A percentile compares a stretch with the other conserved stretches of the same genome.
Conservation (phyloP, 192 early-diverging fungal genomes). For the Phycomyces blakesleeanus region DNA sequence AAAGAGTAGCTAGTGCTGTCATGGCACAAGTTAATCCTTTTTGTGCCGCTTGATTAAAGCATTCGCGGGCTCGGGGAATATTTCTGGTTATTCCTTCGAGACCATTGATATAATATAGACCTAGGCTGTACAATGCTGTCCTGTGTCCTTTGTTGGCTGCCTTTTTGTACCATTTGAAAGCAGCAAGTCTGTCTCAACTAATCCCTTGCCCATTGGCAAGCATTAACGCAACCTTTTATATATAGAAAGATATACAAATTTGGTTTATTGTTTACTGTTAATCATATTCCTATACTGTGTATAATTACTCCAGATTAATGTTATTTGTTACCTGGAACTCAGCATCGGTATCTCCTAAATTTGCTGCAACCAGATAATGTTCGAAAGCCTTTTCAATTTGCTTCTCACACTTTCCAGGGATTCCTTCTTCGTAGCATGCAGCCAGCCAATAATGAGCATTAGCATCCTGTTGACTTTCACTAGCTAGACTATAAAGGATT, state of each 20-base stretch:
- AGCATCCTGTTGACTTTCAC: constrained; percentile 8
- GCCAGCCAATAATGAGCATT: constrained; percentile 33
- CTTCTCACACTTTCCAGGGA: constrained; percentile 13
- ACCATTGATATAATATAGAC: constrained; percentile 34
- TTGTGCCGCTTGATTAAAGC: constrained; percentile 29
- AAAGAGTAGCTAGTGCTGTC: constrained; percentile 23
- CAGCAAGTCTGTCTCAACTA: constrained; percentile 18
- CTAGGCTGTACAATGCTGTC: constrained; percentile 28
- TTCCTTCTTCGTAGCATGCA: constrained; percentile 35
- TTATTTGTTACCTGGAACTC: constrained; percentile 25
- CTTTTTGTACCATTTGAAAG: constrained; percentile 40
- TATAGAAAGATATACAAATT: constrained; percentile 3
- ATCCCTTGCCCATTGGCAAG: constrained; percentile 35
- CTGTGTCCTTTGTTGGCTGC: constrained; percentile 28
- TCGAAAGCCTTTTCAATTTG: constrained; percentile 31
- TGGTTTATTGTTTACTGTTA: background rate
- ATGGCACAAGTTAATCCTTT: constrained; percentile 20
- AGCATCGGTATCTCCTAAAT: constrained; percentile 26
- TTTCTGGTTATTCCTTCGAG: constrained; percentile 13
- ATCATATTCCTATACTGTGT: background rate
- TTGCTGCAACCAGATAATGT: constrained; percentile 25
- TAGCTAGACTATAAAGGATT: constrained; percentile 7
- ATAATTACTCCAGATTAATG: background rate
- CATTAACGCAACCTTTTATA: constrained; percentile 35
- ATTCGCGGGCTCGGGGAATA: constrained; percentile 23